Evolutionary conservation across 2,329 filamentous ascomycete species (phyloP), one percentile per base, ranked within the genome.

Genomic region (Juglanconis oblonga): DNA sequence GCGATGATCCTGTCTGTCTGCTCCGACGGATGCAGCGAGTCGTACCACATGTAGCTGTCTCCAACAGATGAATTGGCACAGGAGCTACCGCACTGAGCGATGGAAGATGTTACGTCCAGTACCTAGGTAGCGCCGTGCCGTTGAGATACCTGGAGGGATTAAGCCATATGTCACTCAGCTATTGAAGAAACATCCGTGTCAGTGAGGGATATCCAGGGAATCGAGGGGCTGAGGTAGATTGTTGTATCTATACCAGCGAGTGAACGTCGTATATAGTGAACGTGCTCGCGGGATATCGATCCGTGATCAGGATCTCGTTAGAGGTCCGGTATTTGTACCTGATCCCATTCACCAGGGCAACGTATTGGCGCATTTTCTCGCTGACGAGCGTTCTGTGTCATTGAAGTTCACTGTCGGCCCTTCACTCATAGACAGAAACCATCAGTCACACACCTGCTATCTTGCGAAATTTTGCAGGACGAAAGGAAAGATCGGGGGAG

Each of bases 21-120:
- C 73, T 85, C 79, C 48, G 79, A 80, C 2, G 83, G 82, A 72
- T 87, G 85, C 69, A 87, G 67, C 61, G 79, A 75, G 67, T 87
- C 82, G 64, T 74, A 86, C 82, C 83, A 86, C 55, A 57, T 58
- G 65, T 76, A 86, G 44, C 76, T 79, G 66, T 84, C 81, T 29
- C 73, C 70, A 49, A 70, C 73, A 3, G 70, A 45, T 11, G 65
- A 59, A 32, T 65, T 63, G 59, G 66, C 67, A 64, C 80, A 82
- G 52, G 76, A 33, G 36, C 38, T 48, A 13, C 58, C 55, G 63
- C 83, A 85, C n/a, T 78, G 71, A 36, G 79, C 71, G 24, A 74
- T 73, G 33, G 71, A 80, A 1, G 81, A 79, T 2, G 78, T 80
- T 0, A 84, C 81, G 65, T 85, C 82, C 11, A 76, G 67, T n/a